A percentile compares a stretch with the other conserved stretches of the same genome.
Evolutionary conservation across 2,329 filamentous ascomycete genomes (phyloP).

Genomic region (Curvularia eragrostidis): DNA sequence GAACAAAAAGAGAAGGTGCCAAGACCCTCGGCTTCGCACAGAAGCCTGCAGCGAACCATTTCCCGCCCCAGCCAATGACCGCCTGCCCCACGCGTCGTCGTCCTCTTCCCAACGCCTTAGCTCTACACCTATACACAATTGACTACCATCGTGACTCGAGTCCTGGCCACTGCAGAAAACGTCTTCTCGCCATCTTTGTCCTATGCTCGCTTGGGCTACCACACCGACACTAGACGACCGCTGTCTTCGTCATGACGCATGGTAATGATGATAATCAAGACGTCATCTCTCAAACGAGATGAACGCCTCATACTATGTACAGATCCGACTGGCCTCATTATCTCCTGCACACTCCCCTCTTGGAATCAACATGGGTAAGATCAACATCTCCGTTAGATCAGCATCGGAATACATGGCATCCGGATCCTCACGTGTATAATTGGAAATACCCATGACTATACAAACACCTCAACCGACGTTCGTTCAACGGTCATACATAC

Average conservation of each 20-base stretch:
- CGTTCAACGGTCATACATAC: constrained; percentile 7
- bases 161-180: constrained; percentile 9
- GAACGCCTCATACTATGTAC: constrained; percentile 2
- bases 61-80: constrained; percentile 19
- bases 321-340: constrained; percentile 1
- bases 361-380: constrained; percentile 2
- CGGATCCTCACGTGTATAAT: neutral
- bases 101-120: neutral
- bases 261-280: constrained; percentile 12
- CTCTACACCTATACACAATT: constrained; percentile 16
- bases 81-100: constrained; percentile 6
- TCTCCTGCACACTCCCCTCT: neutral
- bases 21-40: constrained; percentile 6
- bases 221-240: constrained; percentile 5
- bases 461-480: neutral
- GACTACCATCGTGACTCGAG: constrained; percentile 15
- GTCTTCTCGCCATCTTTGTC: constrained; percentile 3
- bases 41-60: constrained; percentile 11
- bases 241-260: constrained; percentile 7
- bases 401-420: constrained; percentile 2
- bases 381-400: neutral
- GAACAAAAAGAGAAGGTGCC: constrained; percentile 26
- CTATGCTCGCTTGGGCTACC: constrained; percentile 12
- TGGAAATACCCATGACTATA: constrained; percentile 1
- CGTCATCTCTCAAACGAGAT: constrained; percentile 12